Conservation (phyloP, 495 filamentous ascomycete species). For the Xylaria castorea region DNA sequence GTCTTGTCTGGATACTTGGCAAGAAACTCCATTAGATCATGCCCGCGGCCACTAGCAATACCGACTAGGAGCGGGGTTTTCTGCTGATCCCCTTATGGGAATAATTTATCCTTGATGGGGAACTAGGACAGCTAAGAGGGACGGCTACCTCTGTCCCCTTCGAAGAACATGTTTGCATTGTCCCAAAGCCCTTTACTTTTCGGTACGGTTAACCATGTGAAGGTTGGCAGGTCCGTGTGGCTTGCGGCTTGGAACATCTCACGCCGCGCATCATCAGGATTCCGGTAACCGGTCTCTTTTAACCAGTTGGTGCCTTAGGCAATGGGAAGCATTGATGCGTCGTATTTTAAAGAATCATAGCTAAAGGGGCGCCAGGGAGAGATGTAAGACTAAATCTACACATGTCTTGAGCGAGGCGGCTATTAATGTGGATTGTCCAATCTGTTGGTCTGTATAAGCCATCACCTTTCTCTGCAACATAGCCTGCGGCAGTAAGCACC, state of each 20-base stretch:
- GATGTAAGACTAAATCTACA: neutral
- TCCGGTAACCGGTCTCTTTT: conserved; percentile 18
- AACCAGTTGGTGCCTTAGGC: conserved; percentile 13
- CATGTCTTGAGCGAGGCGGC: conserved; percentile 22
- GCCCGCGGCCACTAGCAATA: conserved; percentile 53
- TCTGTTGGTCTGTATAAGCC: conserved; percentile 25
- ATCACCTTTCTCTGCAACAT: conserved; percentile 25
- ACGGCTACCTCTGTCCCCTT: conserved; percentile 26
- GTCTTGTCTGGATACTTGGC: conserved; percentile 37
- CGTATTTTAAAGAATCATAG: conserved; percentile 19
- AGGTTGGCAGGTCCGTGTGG: conserved; percentile 9
- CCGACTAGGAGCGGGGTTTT: conserved; percentile 47
- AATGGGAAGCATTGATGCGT: conserved; percentile 21
- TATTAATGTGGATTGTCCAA: conserved; percentile 23
- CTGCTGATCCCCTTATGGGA: conserved; percentile 7
- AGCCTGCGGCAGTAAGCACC: conserved; percentile 26
- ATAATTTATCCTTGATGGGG: conserved; percentile 23
- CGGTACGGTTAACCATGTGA: conserved; percentile 22
- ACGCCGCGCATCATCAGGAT: conserved; percentile 16
- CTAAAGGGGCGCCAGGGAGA: neutral
- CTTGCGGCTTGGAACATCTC: conserved; percentile 12
- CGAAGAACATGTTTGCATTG: conserved; percentile 28
- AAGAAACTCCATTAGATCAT: conserved; percentile 50
- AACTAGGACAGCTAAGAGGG: conserved; percentile 29
- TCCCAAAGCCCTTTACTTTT: conserved; percentile 28